These are phyloP conservation scores for Lycium ferocissimum DNA, from an alignment of 257 asterid genomes.

Conservation along the genomic window DNA sequence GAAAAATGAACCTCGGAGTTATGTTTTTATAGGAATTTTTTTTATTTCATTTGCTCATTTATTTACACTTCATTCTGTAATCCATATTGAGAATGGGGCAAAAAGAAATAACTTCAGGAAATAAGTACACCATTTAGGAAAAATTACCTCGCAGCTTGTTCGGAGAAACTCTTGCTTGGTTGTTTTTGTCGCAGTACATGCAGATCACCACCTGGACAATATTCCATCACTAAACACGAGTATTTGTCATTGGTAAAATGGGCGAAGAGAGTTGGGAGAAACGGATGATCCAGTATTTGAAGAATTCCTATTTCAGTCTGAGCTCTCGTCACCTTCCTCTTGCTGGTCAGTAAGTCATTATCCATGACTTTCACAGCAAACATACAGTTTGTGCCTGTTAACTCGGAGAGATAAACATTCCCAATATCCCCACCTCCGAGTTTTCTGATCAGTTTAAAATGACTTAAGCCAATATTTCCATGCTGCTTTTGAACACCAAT, in stretches of 20 bases:
- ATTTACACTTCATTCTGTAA: background rate
- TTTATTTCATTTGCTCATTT: background rate
- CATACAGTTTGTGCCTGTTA: slow-evolving; percentile 64
- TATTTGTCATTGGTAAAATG: slow-evolving; percentile 75
- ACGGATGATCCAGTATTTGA: slow-evolving; percentile 88
- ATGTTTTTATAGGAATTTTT: background rate
- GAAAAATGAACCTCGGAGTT: background rate
- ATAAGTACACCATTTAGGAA: background rate
- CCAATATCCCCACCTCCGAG: slow-evolving; percentile 93
- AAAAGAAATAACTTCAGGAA: background rate
- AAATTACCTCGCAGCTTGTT: slow-evolving; percentile 81
- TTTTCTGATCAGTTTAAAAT: slow-evolving; percentile 73
- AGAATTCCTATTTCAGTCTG: slow-evolving; percentile 85
- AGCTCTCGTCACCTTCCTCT: slow-evolving; percentile 71
- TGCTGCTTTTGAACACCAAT: slow-evolving; percentile 59
- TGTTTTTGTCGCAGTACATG: slow-evolving; percentile 96
- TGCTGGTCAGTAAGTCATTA: slow-evolving; percentile 55
- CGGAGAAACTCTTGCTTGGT: slow-evolving; percentile 79
- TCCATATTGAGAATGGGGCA: background rate
- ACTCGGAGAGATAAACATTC: slow-evolving; percentile 76
- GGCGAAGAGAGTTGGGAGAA: slow-evolving; percentile 82
- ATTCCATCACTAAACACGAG: slow-evolving; percentile 85
- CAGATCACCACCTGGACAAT: slow-evolving; percentile 98
- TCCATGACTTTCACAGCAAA: slow-evolving; percentile 90
- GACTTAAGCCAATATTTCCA: slow-evolving; percentile 60